These are phyloP conservation scores for Blastocystis sp. DNA, from an alignment of 352 stramenopile species.

Conservation along the genomic window DNA sequence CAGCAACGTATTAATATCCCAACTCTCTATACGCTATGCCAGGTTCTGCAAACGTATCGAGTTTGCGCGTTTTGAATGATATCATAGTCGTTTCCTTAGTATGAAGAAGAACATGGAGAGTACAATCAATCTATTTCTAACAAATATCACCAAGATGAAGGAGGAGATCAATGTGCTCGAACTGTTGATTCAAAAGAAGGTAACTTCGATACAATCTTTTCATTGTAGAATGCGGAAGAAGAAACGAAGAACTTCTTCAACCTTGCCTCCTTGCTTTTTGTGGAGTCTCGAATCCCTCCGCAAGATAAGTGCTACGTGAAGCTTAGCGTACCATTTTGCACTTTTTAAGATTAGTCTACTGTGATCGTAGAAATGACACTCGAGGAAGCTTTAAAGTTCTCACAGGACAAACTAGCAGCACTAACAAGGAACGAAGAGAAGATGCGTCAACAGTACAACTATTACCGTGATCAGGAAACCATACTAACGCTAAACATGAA, in stretches of 20 bases:
- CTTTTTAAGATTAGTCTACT: neutral
- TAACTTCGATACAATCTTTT: neutral
- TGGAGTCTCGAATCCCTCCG: constrained; percentile 22
- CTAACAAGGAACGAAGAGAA: constrained; percentile 31
- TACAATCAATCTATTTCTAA: constrained; percentile 9
- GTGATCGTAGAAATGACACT: constrained; percentile 52
- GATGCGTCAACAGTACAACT: constrained; percentile 43
- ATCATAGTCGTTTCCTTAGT: constrained; percentile 6
- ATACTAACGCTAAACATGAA: constrained; percentile 50
- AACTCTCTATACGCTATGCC: constrained; percentile 20
- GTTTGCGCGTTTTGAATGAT: neutral
- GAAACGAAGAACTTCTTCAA: constrained; percentile 21
- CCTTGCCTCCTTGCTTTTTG: constrained; percentile 29
- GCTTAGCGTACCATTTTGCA: neutral
- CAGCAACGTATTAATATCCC: constrained; percentile 10
- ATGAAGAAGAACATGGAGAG: neutral
- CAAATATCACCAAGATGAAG: constrained; percentile 22
- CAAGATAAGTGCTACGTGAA: constrained; percentile 54
- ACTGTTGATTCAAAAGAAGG: constrained; percentile 45
- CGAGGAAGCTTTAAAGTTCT: constrained; percentile 23
- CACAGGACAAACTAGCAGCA: neutral
- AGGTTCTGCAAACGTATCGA: constrained; percentile 17
- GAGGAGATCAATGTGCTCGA: constrained; percentile 37
- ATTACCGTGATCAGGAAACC: neutral
- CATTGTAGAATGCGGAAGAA: constrained; percentile 4